Percentiles rank a stretch among this genome's conserved stretches.
Evolutionary conservation across 1,139 yeast species (phyloP).

Genomic region (Protomyces lactucae-debilis): DNA sequence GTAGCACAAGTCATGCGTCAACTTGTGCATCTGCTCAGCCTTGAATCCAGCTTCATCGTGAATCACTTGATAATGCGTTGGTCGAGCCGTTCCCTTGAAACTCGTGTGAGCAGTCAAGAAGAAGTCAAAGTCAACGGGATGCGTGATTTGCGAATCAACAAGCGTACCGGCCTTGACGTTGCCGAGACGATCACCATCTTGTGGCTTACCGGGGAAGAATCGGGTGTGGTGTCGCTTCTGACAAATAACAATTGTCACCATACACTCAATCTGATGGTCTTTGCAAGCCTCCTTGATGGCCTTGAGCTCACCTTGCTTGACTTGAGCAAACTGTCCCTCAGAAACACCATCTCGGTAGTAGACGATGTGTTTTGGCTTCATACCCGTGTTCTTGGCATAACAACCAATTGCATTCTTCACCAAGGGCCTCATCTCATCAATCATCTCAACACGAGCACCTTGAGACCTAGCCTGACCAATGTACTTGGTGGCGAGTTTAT

Average conservation of each 20-base stretch:
- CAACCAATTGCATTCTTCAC: constrained; percentile 35
- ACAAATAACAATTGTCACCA: constrained; percentile 36
- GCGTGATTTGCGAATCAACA: constrained; percentile 38
- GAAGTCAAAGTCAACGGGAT: constrained; percentile 38
- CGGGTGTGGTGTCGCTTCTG: constrained; percentile 38
- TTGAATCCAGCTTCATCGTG: constrained; percentile 37
- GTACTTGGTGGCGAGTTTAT: constrained; percentile 35
- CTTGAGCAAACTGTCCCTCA: constrained; percentile 37
- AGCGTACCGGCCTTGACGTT: constrained; percentile 37
- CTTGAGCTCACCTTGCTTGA: constrained; percentile 37
- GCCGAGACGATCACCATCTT: constrained; percentile 35
- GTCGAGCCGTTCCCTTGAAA: constrained; percentile 39
- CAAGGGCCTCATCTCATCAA: constrained; percentile 36
- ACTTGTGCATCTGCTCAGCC: constrained; percentile 36
- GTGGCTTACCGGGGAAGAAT: constrained; percentile 36
- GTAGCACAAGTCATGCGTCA: constrained; percentile 38
- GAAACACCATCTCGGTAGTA: constrained; percentile 41
- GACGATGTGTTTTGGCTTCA: constrained; percentile 35
- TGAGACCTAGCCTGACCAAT: constrained; percentile 38
- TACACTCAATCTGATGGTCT: constrained; percentile 35
- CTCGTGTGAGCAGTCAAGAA: constrained; percentile 39
- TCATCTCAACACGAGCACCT: constrained; percentile 36
- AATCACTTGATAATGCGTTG: constrained; percentile 39
- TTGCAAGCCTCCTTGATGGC: constrained; percentile 35
- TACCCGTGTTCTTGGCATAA: constrained; percentile 30